Evolutionary conservation across 2,329 filamentous ascomycete species (phyloP).

Genomic region (Diaporthe sp.): DNA sequence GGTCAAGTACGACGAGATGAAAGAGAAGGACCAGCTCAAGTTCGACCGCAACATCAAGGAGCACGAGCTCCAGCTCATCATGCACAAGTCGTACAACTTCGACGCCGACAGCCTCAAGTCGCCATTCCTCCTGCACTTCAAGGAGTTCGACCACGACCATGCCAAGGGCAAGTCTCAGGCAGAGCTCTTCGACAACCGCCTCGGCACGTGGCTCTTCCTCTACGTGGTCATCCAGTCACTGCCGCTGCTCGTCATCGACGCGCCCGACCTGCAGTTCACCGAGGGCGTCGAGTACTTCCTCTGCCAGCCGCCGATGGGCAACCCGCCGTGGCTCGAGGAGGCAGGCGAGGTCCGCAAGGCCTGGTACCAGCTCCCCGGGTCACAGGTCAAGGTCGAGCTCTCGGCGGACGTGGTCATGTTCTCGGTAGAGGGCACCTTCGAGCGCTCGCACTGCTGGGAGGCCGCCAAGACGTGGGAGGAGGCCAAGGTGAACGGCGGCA

Average conservation of each 20-base stretch:
- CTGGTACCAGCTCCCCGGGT: constrained; percentile 82
- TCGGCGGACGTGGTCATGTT: constrained; percentile 73
- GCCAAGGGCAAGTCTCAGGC: constrained; percentile 73
- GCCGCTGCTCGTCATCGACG: constrained; percentile 83
- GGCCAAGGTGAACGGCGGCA: constrained; percentile 36
- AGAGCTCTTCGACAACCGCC: constrained; percentile 79
- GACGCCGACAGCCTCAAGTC: constrained; percentile 72
- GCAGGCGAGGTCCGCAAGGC: constrained; percentile 74
- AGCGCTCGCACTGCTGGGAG: constrained; percentile 70
- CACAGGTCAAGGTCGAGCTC: constrained; percentile 68
- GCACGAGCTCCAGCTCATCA: constrained; percentile 81
- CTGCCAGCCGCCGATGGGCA: constrained; percentile 80
- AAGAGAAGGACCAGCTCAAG: constrained; percentile 81
- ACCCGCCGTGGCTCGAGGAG: constrained; percentile 80
- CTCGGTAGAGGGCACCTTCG: constrained; percentile 72
- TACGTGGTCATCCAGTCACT: constrained; percentile 84
- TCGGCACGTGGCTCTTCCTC: constrained; percentile 86
- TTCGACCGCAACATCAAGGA: constrained; percentile 81
- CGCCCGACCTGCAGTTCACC: constrained; percentile 76
- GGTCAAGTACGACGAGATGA: constrained; percentile 73
- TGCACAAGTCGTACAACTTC: constrained; percentile 86
- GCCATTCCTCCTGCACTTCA: constrained; percentile 79
- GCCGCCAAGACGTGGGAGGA: constrained; percentile 65
- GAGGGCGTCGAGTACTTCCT: constrained; percentile 87
- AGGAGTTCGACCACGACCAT: constrained; percentile 78